These are phyloP conservation scores for Diversispora eburnea DNA, from an alignment of 192 early-diverging fungal genomes.

Conservation along the genomic window DNA sequence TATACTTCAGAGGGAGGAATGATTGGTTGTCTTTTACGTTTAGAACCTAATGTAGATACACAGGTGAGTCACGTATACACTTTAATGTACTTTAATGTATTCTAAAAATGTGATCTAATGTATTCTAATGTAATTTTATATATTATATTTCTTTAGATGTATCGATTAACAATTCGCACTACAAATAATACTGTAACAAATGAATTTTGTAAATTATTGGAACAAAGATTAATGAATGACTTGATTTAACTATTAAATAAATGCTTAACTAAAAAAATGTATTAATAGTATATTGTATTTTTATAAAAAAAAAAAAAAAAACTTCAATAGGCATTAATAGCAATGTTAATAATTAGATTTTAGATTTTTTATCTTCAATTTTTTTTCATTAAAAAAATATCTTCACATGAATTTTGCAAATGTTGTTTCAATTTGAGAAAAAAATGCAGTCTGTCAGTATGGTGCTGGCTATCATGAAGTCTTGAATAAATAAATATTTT, in stretches of 20 bases:
- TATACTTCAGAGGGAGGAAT: constrained; percentile 70
- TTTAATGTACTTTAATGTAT: background rate
- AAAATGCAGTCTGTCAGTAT: no score
- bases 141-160: constrained; percentile 55
- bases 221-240: constrained; percentile 8
- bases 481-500: no score
- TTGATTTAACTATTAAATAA: background rate
- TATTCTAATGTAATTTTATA: background rate
- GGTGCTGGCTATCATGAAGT: no score
- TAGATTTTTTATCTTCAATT: no score
- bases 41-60: constrained; percentile 83
- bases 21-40: constrained; percentile 84
- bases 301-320: no score
- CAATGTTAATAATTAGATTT: no score
- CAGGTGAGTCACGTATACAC: constrained; percentile 48
- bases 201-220: constrained; percentile 27
- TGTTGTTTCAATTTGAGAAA: no score
- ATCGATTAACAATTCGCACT: constrained; percentile 82
- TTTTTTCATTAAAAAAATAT: no score
- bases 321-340: no score
- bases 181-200: constrained; percentile 78
- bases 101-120: constrained; percentile 1
- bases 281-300: no score
- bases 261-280: background rate
- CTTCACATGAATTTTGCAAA: no score